Evolutionary conservation across 139 green algal genomes (phyloP), one percentile per base, ranked within the genome.

Genomic region (Chlorella sp.): DNA sequence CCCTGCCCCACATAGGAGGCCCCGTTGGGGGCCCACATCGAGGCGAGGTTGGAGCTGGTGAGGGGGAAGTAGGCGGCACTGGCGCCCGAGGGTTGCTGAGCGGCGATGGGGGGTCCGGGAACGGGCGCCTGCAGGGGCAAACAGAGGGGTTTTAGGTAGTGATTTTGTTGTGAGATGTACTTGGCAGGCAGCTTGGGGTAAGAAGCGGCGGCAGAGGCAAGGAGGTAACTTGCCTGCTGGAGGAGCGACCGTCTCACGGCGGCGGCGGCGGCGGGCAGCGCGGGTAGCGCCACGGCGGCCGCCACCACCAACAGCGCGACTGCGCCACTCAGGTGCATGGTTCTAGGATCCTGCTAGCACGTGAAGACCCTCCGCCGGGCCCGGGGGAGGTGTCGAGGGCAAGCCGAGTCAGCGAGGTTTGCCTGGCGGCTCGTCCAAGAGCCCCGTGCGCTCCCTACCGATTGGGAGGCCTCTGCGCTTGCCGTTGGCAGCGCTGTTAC

Each of bases 41-140:
- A 86, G 48, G 64, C 37, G 30, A 91, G 89, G 66, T 81, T 79
- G 78, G 37, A 22, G 34, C 34, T 30, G 36, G 36, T n/a, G 37
- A 88, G 61, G 0, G 61, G 79, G 80, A 88, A 91, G 73, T 88
- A 91, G 80, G 39, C 60, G 73, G 61, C 40, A 24, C 60, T 36
- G 37, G 73, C 32, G 79, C 32, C n/a, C 34, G 14, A 2, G 0
- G 24, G 80, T 14, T 32, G 48, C 14, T 15, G 28, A 83, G 39
- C 21, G 22, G 37, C 77, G 39, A 81, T 5, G 16, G 14, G 37
- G 42, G 2, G 79, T 42, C 78, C 57, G 26, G 79, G 42, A 68
- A 12, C 14, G 42, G 24, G 30, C 34, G 40, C 42, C 48, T 57
- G 48, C 48, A 57, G 48, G 48, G 48, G 48, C 48, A 57, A 57